These are phyloP conservation scores for Aspergillus unguis DNA, from an alignment of 2,329 filamentous ascomycete genomes.

Conservation along the genomic window DNA sequence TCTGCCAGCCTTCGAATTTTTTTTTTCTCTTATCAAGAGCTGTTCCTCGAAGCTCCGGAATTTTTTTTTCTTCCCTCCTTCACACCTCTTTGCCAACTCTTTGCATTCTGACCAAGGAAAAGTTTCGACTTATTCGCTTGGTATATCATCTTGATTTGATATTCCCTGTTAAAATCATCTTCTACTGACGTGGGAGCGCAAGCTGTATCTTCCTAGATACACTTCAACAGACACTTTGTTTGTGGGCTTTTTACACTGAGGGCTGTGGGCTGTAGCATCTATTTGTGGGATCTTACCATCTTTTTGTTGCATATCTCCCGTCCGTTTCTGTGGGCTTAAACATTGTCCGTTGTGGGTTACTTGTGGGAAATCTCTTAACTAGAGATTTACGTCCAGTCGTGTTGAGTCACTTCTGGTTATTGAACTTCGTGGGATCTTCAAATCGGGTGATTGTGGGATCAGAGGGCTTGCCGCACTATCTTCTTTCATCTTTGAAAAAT, in stretches of 20 bases:
- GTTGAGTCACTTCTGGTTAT: constrained; percentile 29
- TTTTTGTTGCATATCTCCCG: constrained; percentile 40
- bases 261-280: constrained; percentile 43
- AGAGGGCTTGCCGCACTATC: constrained; percentile 36
- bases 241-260: constrained; percentile 41
- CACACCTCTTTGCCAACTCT: constrained; percentile 8
- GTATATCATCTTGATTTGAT: constrained; percentile 17
- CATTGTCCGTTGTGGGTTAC: constrained; percentile 41
- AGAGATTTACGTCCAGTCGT: constrained; percentile 27
- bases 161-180: constrained; percentile 17
- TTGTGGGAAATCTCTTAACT: constrained; percentile 33
- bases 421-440: constrained; percentile 23
- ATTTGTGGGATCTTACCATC: constrained; percentile 42
- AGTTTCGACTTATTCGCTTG: constrained; percentile 13
- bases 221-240: constrained; percentile 38
- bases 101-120: constrained; percentile 10
- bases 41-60: constrained; percentile 21
- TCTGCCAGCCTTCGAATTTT: constrained; percentile 33
- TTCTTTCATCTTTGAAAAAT: constrained; percentile 11
- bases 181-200: constrained; percentile 34
- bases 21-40: constrained; percentile 32
- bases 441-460: constrained; percentile 39
- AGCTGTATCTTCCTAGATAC: constrained; percentile 33
- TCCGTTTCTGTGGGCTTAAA: constrained; percentile 45
- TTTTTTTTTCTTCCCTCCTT: constrained; percentile 21